Percentiles rank a stretch among this genome's conserved stretches.
Conservation (phyloP, 2,329 filamentous ascomycete species). For the Colletotrichum shisoi region DNA sequence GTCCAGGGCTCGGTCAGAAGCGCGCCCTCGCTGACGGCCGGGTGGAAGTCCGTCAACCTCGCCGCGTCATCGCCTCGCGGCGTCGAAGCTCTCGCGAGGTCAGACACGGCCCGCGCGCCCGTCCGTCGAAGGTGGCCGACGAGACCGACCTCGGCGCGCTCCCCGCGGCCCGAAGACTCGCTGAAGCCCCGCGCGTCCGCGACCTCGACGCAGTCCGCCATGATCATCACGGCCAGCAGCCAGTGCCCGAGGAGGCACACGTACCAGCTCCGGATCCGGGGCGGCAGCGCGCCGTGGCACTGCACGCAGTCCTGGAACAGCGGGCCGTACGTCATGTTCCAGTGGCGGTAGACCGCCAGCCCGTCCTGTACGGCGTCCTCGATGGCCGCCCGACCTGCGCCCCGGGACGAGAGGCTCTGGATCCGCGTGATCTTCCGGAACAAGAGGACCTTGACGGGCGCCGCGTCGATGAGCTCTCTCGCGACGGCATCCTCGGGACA, state of each 20-base stretch:
- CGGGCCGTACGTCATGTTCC: conserved; percentile 60
- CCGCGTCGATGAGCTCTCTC: conserved; percentile 59
- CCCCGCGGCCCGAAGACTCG: conserved; percentile 42
- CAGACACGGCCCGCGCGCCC: conserved; percentile 57
- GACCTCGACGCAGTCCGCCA: conserved; percentile 62
- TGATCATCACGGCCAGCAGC: conserved; percentile 63
- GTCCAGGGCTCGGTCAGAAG: conserved; percentile 70
- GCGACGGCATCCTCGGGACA: conserved; percentile 63
- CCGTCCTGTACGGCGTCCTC: conserved; percentile 59
- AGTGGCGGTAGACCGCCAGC: conserved; percentile 62
- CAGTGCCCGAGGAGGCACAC: conserved; percentile 65
- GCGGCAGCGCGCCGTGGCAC: conserved; percentile 59
- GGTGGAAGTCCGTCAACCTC: conserved; percentile 56
- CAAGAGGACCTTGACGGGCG: conserved; percentile 66
- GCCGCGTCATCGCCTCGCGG: conserved; percentile 38
- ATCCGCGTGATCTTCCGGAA: conserved; percentile 65
- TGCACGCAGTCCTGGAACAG: conserved; percentile 62
- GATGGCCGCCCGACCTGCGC: conserved; percentile 49
- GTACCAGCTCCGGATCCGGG: conserved; percentile 67
- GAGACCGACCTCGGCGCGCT: conserved; percentile 47
- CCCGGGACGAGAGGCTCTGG: conserved; percentile 59
- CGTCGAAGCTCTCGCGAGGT: conserved; percentile 58
- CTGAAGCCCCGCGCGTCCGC: conserved; percentile 54
- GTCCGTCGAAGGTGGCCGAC: conserved; percentile 52
- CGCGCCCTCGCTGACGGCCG: conserved; percentile 62